Evolutionary conservation across 176 grass and related monocot genomes (phyloP), one percentile per base, ranked within the genome.

Genomic region (Triticum dicoccoides): DNA sequence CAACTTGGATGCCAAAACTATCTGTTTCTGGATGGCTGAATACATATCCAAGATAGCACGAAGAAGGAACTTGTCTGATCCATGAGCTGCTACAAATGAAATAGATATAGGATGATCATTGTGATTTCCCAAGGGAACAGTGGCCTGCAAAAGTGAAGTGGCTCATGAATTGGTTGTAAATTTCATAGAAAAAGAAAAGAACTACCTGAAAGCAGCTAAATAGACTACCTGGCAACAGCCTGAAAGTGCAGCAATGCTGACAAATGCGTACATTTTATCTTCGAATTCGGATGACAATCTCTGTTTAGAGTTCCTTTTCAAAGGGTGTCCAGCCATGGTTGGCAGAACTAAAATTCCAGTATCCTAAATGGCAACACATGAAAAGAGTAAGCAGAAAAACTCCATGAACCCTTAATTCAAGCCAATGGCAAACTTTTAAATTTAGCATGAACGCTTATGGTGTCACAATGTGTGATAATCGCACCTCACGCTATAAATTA

Each of bases 281-380:
- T 96, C 90, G 85, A 96, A 91, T 58, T 84, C 94, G 42, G 81
- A 39, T 71, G 94, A 91, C 32, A 91, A 44, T 84, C 89, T 96
- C 89, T 96, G 90, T 80, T 88, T 99, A 29, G 85, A 91, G 66
- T 91, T 92, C 44, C 83, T 93, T 73, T 96, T 94, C 11, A 92
- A 69, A 78, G 92, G 94, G 89, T 94, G 89, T 80, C 89, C 94
- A 80, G 87, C 89, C 63, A 92, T 91, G 74, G 97, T 96, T 70
- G 97, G 97, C 72, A 99, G 87, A 66, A 99, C 78, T 80, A 99
- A 94, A 87, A 99, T 90, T 81, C 94, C 94, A 63, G 87, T 90
- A 84, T 99, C 97, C 97, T 99, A 63, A 82, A 83, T 79, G 78
- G 59, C n/a, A 74, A 77, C 61, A 81, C 49, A 68, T 63, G 34